Evolutionary conservation across 1,284 basidiomycete species (phyloP).

Genomic region (Leucocoprinus gongylophorus): DNA sequence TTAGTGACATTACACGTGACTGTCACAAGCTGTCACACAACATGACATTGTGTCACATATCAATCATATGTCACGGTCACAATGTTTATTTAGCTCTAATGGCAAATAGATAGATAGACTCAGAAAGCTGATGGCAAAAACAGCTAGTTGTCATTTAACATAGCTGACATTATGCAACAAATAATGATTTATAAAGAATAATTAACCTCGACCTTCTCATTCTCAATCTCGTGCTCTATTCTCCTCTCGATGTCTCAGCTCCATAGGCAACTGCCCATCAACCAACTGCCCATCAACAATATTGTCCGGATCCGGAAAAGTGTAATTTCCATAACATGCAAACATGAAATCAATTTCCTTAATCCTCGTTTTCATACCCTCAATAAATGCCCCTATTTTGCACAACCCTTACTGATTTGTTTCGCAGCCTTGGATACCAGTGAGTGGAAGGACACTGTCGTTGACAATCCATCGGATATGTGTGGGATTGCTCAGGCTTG

Average conservation of each 20-base stretch:
- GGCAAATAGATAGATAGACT: too few species aligned
- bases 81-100: too few species aligned
- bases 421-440: slow-evolving; percentile 48
- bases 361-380: slow-evolving; percentile 41
- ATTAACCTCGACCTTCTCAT: too few species aligned
- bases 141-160: too few species aligned
- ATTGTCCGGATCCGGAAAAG: slow-evolving; percentile 35
- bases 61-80: too few species aligned
- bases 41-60: too few species aligned
- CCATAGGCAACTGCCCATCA: slow-evolving; percentile 29
- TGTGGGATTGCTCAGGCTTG: slow-evolving; percentile 19
- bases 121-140: too few species aligned
- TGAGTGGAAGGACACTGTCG: slow-evolving; percentile 58
- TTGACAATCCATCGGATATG: slow-evolving; percentile 53
- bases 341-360: slow-evolving; percentile 37
- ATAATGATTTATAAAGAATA: too few species aligned
- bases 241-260: background rate
- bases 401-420: slow-evolving; percentile 50
- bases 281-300: slow-evolving; percentile 35
- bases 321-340: slow-evolving; percentile 41
- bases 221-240: background rate
- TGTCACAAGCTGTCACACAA: too few species aligned
- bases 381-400: slow-evolving; percentile 44
- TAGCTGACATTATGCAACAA: too few species aligned
- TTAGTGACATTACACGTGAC: too few species aligned